Evolutionary conservation across 768 basidiomycete genomes (phyloP).

Genomic region (Leccinum imitatum): DNA sequence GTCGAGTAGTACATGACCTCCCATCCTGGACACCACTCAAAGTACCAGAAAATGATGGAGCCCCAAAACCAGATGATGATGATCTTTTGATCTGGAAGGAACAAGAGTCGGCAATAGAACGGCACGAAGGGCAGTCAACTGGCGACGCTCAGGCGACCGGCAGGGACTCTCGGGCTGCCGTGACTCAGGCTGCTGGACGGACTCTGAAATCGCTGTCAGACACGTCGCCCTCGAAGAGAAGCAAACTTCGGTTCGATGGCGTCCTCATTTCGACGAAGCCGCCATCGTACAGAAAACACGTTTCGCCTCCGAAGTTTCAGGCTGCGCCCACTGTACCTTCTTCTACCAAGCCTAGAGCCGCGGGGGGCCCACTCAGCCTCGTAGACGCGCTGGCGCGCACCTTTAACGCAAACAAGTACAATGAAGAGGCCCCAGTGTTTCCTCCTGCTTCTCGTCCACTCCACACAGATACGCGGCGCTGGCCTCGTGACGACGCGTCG

Average conservation of each 20-base stretch:
- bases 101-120: background rate
- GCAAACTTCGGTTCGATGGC: slow-evolving; percentile 25
- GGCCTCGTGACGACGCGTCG: background rate
- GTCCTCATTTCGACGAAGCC: slow-evolving; percentile 22
- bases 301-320: background rate
- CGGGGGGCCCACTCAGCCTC: slow-evolving; percentile 10
- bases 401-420: slow-evolving; percentile 27
- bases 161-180: background rate
- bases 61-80: slow-evolving; percentile 13
- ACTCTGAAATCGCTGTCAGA: background rate
- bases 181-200: background rate
- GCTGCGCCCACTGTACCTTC: background rate
- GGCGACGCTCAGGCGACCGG: background rate
- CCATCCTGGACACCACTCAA: slow-evolving; percentile 11
- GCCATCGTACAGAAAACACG: background rate
- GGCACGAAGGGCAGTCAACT: background rate
- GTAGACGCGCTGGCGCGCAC: slow-evolving; percentile 27
- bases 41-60: background rate
- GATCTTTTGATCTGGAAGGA: background rate
- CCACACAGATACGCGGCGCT: background rate
- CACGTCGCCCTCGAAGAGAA: slow-evolving; percentile 1
- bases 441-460: background rate
- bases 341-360: background rate
- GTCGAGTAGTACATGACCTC: slow-evolving; percentile 14
- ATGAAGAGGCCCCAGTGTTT: background rate